A percentile compares a stretch with the other conserved stretches of the same genome.
Evolutionary conservation across 345 rosid species (phyloP).

Genomic region (Bruguiera gymnorhiza): DNA sequence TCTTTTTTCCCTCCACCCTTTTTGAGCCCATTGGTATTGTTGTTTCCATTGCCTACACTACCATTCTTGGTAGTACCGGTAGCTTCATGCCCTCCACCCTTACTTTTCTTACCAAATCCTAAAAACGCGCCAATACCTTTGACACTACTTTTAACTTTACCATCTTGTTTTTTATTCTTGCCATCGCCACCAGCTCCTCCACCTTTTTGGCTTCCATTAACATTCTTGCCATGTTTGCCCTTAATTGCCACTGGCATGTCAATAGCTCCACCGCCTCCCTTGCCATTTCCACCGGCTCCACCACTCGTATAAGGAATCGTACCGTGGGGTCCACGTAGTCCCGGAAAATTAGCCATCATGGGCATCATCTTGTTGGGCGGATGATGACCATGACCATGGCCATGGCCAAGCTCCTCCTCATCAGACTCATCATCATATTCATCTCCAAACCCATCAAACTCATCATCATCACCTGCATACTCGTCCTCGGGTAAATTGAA

Average conservation of each 20-base stretch:
- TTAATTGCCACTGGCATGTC: neutral
- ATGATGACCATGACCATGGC: slow-evolving; percentile 39
- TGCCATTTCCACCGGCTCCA: neutral
- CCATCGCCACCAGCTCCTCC: slow-evolving; percentile 20
- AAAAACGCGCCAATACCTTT: slow-evolving; percentile 40
- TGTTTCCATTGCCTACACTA: slow-evolving; percentile 36
- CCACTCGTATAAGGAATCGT: slow-evolving; percentile 28
- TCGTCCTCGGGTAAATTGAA: slow-evolving; percentile 48
- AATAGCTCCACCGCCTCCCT: slow-evolving; percentile 30
- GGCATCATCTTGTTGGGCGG: slow-evolving; percentile 39
- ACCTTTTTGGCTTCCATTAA: slow-evolving; percentile 17
- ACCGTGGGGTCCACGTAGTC: slow-evolving; percentile 18
- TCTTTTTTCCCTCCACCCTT: slow-evolving; percentile 51
- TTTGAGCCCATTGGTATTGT: slow-evolving; percentile 46
- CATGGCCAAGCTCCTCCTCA: slow-evolving; percentile 46
- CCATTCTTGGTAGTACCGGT: slow-evolving; percentile 14
- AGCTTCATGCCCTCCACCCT: slow-evolving; percentile 22
- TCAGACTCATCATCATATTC: slow-evolving; percentile 35
- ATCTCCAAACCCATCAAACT: neutral
- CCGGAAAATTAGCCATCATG: slow-evolving; percentile 26
- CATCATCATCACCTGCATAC: slow-evolving; percentile 25
- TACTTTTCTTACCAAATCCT: slow-evolving; percentile 48
- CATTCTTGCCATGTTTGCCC: neutral
- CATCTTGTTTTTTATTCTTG: slow-evolving; percentile 17
- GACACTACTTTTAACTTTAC: slow-evolving; percentile 38